phyloP scores from a whole-genome alignment of 345 rosid species.

The Kandelia obovata region DNA sequence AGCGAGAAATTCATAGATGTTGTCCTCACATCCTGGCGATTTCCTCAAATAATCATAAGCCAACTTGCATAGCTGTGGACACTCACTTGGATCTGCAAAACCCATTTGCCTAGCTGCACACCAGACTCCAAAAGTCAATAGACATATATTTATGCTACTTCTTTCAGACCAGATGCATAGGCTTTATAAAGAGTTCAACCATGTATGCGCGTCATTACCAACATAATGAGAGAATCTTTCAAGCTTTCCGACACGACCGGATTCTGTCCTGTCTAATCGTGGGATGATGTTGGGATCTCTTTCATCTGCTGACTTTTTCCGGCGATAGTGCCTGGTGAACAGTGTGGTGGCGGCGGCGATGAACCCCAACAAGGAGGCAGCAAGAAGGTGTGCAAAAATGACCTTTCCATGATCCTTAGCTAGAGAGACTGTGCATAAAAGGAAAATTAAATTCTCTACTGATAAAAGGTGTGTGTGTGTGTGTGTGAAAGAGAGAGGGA shows the following conservation, averaged over 20 bases:
- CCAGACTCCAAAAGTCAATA: neutral
- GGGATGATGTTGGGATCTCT: conserved; percentile 34
- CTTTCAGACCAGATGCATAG: neutral
- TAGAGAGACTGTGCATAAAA: neutral
- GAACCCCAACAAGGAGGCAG: conserved; percentile 33
- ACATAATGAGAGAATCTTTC: conserved; percentile 89
- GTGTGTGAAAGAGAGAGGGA: too few species aligned
- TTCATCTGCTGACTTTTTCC: conserved; percentile 14
- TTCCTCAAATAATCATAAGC: conserved; percentile 76
- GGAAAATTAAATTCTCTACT: neutral
- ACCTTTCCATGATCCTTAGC: conserved; percentile 21
- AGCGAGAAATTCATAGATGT: conserved; percentile 59
- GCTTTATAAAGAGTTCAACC: neutral
- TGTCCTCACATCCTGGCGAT: conserved; percentile 63
- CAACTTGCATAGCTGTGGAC: conserved; percentile 79
- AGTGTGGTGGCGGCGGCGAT: conserved; percentile 26
- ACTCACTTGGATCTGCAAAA: conserved; percentile 63
- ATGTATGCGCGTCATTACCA: conserved; percentile 36
- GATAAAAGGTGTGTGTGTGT: neutral
- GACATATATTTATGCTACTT: neutral
- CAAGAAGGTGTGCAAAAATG: conserved; percentile 19
- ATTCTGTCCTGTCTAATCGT: conserved; percentile 37
- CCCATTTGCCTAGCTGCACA: conserved; percentile 87
- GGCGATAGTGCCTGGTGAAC: conserved; percentile 10
- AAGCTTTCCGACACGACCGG: conserved; percentile 53